A percentile compares a stretch with the other conserved stretches of the same genome.
These are phyloP conservation scores for Phytophthora kernoviae DNA, from an alignment of 352 stramenopile genomes.

Conservation along the genomic window DNA sequence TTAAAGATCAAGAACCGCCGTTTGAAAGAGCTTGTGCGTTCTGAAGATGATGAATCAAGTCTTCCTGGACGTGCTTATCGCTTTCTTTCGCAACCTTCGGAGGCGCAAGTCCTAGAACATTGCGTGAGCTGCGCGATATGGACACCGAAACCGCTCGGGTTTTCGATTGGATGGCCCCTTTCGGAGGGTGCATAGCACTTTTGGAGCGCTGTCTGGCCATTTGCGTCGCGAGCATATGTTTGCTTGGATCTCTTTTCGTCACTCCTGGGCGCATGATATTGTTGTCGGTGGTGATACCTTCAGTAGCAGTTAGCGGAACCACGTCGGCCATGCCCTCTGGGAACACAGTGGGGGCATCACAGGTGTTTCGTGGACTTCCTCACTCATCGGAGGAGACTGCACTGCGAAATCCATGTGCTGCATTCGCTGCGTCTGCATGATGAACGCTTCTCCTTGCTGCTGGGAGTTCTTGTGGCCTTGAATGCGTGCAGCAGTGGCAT, in stretches of 20 bases:
- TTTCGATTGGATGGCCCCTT: constrained; percentile 9
- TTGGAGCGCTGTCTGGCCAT: constrained; percentile 28
- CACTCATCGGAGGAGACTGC: constrained; percentile 6
- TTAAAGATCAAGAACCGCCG: constrained; percentile 26
- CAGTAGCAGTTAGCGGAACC: neutral
- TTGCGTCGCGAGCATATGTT: constrained; percentile 20
- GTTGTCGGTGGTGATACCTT: neutral
- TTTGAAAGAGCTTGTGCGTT: constrained; percentile 13
- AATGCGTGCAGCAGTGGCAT: constrained; percentile 63
- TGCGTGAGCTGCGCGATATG: constrained; percentile 17
- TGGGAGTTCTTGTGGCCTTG: constrained; percentile 79
- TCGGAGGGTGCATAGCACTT: constrained; percentile 22
- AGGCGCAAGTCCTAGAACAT: constrained; percentile 8
- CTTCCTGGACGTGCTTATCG: constrained; percentile 14
- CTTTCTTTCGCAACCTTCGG: constrained; percentile 8
- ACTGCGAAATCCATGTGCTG: constrained; percentile 43
- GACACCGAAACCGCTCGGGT: constrained; percentile 19
- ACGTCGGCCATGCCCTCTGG: constrained; percentile 1
- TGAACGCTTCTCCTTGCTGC: constrained; percentile 69
- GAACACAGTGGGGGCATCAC: constrained; percentile 11
- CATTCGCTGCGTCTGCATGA: constrained; percentile 74
- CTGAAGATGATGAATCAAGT: constrained; percentile 8
- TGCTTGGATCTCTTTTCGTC: constrained; percentile 22
- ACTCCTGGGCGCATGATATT: neutral
- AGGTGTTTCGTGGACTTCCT: constrained; percentile 4